Evolutionary conservation across 768 basidiomycete species (phyloP), one percentile per base, ranked within the genome.

Genomic region (Royoungia palumana): DNA sequence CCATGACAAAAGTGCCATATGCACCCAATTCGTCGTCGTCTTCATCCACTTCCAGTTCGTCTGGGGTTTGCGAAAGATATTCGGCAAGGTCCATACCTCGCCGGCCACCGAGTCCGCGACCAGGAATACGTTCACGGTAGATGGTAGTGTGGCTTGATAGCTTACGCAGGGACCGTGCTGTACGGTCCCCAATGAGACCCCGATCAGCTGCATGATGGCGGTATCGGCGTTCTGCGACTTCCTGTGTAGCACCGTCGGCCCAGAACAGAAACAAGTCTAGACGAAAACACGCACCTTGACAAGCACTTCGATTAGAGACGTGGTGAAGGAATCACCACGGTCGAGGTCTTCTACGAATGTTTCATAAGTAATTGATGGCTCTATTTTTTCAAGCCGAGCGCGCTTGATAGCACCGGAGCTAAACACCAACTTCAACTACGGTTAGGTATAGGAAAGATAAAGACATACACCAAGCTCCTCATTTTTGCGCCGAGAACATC

Each of bases 301-400:
- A 38, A 91, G 74, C 41, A 87, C 77, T 51, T 90, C 88, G 49
- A 89, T 70, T 42, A 91, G 63, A 0, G 84, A 77, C 5, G 87
- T 79, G 0, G 88, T 89, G 66, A 91, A 90, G 1, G 86, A 82
- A 63, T 91, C 89, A 14, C 87, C 88, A 20, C 76, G 77, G 61
- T 90, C 87, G 41, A 91, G 71, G 24, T 88, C 85, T 56, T 83
- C 78, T 17, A 89, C 84, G 55, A 91, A 89, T 24, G 76, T 67
- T 65, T 89, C 83, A 61, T 87, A 90, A 46, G 73, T 82, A 53
- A 90, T 88, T 35, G 70, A 68, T 4, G 83, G 77, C 58, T 85
- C 83, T 28, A 60, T 60, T 39, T 81, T 80, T 62, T 89, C 88
- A 22, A 87, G 74, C 50, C 76, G 77, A 22, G 81, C 72, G 46